Evolutionary conservation across 2,329 filamentous ascomycete species (phyloP).

Genomic region (Fusarium sp.): DNA sequence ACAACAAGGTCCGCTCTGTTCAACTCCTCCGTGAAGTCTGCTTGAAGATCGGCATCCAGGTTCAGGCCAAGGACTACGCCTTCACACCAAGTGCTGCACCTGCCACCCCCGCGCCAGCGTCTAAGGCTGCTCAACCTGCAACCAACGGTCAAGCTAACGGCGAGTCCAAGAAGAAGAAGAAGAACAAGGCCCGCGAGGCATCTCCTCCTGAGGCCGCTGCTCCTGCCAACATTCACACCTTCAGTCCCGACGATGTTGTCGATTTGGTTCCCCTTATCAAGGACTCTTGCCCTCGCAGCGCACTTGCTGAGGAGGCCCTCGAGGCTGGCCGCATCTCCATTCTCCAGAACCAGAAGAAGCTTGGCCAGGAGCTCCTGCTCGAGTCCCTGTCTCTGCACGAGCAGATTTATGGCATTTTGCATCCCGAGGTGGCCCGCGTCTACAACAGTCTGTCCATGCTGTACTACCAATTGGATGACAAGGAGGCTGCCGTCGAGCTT

Average conservation of each 20-base stretch:
- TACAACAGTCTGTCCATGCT: conserved; percentile 97
- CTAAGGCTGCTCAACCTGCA: conserved; percentile 52
- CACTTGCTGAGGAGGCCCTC: conserved; percentile 93
- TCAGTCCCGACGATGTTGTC: conserved; percentile 87
- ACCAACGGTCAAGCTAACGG: conserved; percentile 61
- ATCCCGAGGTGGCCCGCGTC: conserved; percentile 94
- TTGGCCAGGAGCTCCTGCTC: conserved; percentile 95
- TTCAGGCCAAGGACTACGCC: conserved; percentile 77
- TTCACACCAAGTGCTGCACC: conserved; percentile 52
- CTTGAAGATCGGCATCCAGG: conserved; percentile 90
- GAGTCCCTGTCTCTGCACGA: conserved; percentile 97
- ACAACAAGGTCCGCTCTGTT: conserved; percentile 76
- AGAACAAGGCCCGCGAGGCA: conserved; percentile 71
- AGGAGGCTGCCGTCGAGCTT: conserved; percentile 94
- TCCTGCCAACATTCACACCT: conserved; percentile 64
- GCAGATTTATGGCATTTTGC: conserved; percentile 97
- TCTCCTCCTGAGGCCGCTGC: conserved; percentile 65
- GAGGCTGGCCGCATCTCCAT: conserved; percentile 98
- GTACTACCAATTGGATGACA: conserved; percentile 98
- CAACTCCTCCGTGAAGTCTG: conserved; percentile 92
- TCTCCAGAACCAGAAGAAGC: conserved; percentile 93
- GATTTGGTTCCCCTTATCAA: conserved; percentile 97
- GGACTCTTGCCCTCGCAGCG: conserved; percentile 91
- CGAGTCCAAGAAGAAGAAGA: conserved; percentile 74
- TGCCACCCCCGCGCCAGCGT: conserved; percentile 45